A percentile compares a stretch with the other conserved stretches of the same genome.
Evolutionary conservation across 805 yeast genomes (phyloP).

Genomic region (Saccharomycopsis babjevae): DNA sequence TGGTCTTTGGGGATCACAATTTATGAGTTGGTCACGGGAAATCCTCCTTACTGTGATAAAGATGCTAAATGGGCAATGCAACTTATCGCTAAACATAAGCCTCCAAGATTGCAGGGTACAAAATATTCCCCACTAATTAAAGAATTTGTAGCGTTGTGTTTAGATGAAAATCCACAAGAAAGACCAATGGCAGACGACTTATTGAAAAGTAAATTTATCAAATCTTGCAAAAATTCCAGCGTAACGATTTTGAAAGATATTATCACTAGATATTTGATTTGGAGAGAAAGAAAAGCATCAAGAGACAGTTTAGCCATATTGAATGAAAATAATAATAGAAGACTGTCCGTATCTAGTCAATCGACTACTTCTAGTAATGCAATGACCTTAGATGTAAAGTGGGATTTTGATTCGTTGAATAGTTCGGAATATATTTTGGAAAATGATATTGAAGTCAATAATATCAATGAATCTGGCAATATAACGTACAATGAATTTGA

Average conservation of each 20-base stretch:
- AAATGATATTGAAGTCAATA: slow-evolving; percentile 42
- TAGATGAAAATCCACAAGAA: slow-evolving; percentile 88
- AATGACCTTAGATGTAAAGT: slow-evolving; percentile 41
- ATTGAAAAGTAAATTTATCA: slow-evolving; percentile 62
- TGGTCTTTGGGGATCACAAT: slow-evolving; percentile 96
- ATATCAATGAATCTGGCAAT: background rate
- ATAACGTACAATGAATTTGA: slow-evolving; percentile 1
- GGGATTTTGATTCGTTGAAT: slow-evolving; percentile 85
- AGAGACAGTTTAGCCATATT: slow-evolving; percentile 38
- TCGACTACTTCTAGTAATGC: slow-evolving; percentile 19
- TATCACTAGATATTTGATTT: slow-evolving; percentile 57
- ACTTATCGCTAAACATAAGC: slow-evolving; percentile 82
- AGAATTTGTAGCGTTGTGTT: slow-evolving; percentile 81
- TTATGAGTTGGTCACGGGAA: slow-evolving; percentile 91
- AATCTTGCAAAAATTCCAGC: slow-evolving; percentile 47
- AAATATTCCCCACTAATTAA: slow-evolving; percentile 67
- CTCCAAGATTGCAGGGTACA: slow-evolving; percentile 89
- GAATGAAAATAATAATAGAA: slow-evolving; percentile 21
- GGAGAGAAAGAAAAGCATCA: slow-evolving; percentile 60
- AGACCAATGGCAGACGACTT: slow-evolving; percentile 83
- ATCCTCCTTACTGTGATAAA: slow-evolving; percentile 93
- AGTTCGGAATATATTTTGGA: slow-evolving; percentile 65
- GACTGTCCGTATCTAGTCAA: slow-evolving; percentile 2
- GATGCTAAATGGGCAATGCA: slow-evolving; percentile 95
- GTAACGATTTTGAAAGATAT: slow-evolving; percentile 60